A percentile compares a stretch with the other conserved stretches of the same genome.
Evolutionary conservation across 2,329 filamentous ascomycete genomes (phyloP).

Genomic region (Clonostachys byssicola): DNA sequence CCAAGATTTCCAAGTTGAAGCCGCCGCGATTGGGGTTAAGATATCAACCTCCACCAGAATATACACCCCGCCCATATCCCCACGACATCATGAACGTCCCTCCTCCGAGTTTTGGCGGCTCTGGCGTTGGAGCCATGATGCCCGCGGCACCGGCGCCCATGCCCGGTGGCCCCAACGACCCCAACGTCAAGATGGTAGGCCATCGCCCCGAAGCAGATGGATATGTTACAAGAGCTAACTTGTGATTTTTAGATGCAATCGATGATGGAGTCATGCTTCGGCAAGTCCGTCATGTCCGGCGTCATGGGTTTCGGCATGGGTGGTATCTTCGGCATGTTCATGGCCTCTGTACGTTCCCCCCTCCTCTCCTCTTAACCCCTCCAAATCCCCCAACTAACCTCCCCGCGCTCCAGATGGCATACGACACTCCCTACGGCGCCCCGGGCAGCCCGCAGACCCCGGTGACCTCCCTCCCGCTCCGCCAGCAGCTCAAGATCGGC

Average conservation of each 20-base stretch:
- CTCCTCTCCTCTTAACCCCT: neutral
- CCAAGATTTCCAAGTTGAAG: conserved; percentile 8
- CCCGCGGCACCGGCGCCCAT: conserved; percentile 1
- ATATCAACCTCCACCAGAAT: too few relatives aligned
- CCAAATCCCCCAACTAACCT: neutral
- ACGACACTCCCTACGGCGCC: conserved; percentile 82
- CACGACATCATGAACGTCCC: conserved; percentile 30
- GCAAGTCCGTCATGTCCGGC: conserved; percentile 85
- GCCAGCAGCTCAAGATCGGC: conserved; percentile 77
- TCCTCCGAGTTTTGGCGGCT: conserved; percentile 16
- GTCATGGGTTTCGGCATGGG: conserved; percentile 93
- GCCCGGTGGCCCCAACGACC: conserved; percentile 29
- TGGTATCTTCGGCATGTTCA: conserved; percentile 93
- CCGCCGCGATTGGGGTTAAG: too few relatives aligned
- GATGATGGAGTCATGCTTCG: conserved; percentile 87
- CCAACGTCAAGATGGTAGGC: conserved; percentile 45
- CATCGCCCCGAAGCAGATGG: neutral
- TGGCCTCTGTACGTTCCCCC: conserved; percentile 73
- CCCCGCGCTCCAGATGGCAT: conserved; percentile 71
- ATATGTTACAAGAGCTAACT: neutral
- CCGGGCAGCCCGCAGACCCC: conserved; percentile 32
- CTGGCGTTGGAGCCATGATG: too few relatives aligned
- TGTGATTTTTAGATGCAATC: conserved; percentile 55
- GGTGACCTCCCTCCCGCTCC: conserved; percentile 66
- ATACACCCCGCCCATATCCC: conserved; percentile 8